These are phyloP conservation scores for Skeletonema costatum DNA, from an alignment of 108 stramenopile genomes.

Conservation along the genomic window DNA sequence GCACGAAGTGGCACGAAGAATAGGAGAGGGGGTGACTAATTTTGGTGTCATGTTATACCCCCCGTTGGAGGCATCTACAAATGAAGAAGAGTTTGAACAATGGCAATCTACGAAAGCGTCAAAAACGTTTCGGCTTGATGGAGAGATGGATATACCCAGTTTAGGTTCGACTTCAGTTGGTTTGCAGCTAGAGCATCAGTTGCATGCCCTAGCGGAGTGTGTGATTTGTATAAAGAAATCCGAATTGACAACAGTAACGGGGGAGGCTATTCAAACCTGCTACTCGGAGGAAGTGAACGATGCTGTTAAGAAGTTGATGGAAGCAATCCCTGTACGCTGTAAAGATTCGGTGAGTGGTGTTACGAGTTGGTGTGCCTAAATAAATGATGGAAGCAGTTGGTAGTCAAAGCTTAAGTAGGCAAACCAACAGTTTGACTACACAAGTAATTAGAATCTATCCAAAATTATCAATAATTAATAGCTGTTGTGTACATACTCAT, in stretches of 20 bases:
- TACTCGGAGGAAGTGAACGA: constrained; percentile 35
- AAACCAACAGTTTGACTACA: neutral
- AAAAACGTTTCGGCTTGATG: neutral
- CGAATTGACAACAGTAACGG: neutral
- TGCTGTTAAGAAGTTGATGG: constrained; percentile 8
- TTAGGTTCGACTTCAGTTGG: constrained; percentile 14
- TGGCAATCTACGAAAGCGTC: neutral
- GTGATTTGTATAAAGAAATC: constrained; percentile 11
- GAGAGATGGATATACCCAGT: neutral
- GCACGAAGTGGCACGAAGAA: constrained; percentile 51
- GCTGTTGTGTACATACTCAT: no score
- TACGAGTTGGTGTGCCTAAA: neutral
- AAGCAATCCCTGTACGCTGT: constrained; percentile 15
- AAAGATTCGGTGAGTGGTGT: constrained; percentile 3
- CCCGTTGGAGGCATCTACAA: constrained; percentile 49
- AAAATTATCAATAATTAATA: no score
- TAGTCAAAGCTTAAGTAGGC: neutral
- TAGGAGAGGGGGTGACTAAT: constrained; percentile 85
- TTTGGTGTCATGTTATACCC: constrained; percentile 79
- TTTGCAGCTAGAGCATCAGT: constrained; percentile 20
- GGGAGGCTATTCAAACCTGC: constrained; percentile 17
- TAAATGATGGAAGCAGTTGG: neutral
- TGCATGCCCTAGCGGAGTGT: constrained; percentile 24
- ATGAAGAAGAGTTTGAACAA: neutral
- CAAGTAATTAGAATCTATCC: no score